Evolutionary conservation across 208 protist genomes (phyloP), one percentile per base, ranked within the genome.

Genomic region (Wallacemonas sp.): DNA sequence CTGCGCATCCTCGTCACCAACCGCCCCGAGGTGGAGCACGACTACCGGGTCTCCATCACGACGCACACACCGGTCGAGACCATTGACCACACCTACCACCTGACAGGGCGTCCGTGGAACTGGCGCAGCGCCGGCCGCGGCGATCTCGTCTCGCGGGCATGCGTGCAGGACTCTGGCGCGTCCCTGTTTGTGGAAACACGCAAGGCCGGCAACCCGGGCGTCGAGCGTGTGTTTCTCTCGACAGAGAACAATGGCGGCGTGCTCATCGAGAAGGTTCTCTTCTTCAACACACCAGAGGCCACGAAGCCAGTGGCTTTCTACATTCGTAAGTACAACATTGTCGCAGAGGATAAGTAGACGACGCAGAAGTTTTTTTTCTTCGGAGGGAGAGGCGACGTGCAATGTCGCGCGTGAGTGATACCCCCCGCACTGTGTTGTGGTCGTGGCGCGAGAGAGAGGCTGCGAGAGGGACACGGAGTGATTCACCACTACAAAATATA

Each of bases 111-210:
- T 54, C 48, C 61, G 60, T 78, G 71, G 72, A 16, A 71, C 21
- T 80, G 74, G 73, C 48, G 61, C 44, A 74, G 72, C 52, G 26
- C 73, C 4, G 68, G 65, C 21, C 76, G 73, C 17, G 83, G 80
- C 24, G 11, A 61, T 8, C 19, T 87, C 16, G 48, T 19, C 32
- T 80, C 76, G 3, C 76, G 75, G 16, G 73, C 84, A 2, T 83
- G 74, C 58, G 61, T 90, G n/a, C 57, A 81, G 54, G 36, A 70
- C 0, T 64, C 38, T 3, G 84, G 80, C 21, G 43, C 62, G 0
- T 58, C 73, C 54, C 65, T 90, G 30, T 90, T 74, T 43, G 64
- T 90, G 26, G 77, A 87, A 61, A 80, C 74, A 9, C 24, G 70
- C 6, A 54, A 81, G 1, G 38, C 27, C 1, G 44, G 69, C 8